Evolutionary conservation across 176 grass and related monocot genomes (phyloP), one percentile per base, ranked within the genome.

Genomic region (Rhynchospora pubera): DNA sequence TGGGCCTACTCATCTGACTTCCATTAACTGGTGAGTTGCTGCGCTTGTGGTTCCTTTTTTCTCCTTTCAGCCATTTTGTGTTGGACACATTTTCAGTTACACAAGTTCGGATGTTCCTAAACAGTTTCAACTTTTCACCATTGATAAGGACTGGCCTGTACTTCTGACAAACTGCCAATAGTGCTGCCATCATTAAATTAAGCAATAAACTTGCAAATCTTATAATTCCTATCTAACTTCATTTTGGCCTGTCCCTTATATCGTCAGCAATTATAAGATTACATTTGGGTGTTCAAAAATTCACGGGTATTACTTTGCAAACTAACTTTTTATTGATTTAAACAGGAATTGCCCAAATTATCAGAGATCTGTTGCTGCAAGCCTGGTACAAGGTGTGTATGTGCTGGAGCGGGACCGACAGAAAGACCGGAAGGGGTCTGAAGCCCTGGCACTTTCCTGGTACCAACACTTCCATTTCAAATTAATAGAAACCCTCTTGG

Each of bases 401-500:
- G 86, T 86, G 68, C 48, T 92, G 32, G 88, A 97, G 84, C 50
- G 84, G 9, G 86, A 93, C 18, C 84, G 87, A 19, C 85, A 92
- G 24, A n/a, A 23, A 48, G 86, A 85, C 26, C 81, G 87, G n/a
- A 58, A 86, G 14, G 83, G 86, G 22, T 3, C 18, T 10, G 79
- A 91, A 19, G 82, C 79, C 46, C 82, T 71, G 15, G 90, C 86
- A 62, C 87, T 80, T 77, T 52, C 62, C 21, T 96, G 93, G 88
- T 97, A 89, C 88, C 69, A 62, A 18, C 63, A 61, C 73, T 97
- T 93, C 75, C 60, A 87, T 79, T 96, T 97, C 77, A 85, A 80
- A 44, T 66, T 81, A 44, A 60, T 44, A 19, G 44, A 85, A 43
- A 86, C 9, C 42, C 90, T 96, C 19, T 52, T 90, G 8, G 90